These are phyloP conservation scores for Pugionium dolabratum DNA, from an alignment of 345 rosid genomes.

Conservation along the genomic window DNA sequence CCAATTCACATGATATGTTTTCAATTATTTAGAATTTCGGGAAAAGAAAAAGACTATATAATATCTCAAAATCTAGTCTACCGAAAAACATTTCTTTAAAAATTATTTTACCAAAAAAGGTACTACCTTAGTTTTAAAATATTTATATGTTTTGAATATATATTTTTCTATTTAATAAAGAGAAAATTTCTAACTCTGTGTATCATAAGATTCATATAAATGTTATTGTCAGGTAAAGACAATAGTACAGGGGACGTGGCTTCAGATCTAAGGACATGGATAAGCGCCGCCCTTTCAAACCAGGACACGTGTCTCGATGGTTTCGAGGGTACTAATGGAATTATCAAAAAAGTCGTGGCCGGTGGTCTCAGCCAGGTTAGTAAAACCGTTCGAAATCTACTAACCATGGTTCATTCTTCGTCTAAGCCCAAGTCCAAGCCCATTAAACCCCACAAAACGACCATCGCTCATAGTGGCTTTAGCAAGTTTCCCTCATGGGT, in stretches of 20 bases:
- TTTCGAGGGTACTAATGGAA: slow-evolving; percentile 58
- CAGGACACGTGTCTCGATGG: slow-evolving; percentile 87
- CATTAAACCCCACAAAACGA: background rate
- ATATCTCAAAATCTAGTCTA: background rate
- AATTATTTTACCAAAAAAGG: background rate
- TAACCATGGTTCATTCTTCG: slow-evolving; percentile 53
- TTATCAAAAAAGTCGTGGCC: slow-evolving; percentile 50
- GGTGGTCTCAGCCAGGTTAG: slow-evolving; percentile 58
- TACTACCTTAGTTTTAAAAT: no score
- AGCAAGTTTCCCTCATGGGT: slow-evolving; percentile 65
- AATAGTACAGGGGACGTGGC: slow-evolving; percentile 67
- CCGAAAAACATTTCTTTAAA: background rate
- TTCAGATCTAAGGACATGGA: slow-evolving; percentile 72
- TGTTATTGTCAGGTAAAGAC: slow-evolving; percentile 52
- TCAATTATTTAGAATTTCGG: background rate
- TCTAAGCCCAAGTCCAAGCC: slow-evolving; percentile 34
- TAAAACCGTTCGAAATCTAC: slow-evolving; percentile 51
- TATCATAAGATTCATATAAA: no score
- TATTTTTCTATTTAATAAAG: no score
- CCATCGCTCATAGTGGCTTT: slow-evolving; percentile 26
- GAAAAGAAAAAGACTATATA: background rate
- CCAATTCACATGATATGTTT: slow-evolving; percentile 26
- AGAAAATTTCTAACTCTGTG: no score
- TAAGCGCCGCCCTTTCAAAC: slow-evolving; percentile 76
- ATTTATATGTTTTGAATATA: no score